Base-by-base conservation (phyloP, 805 yeast genomes). In the Kodamaea lidongshanica region DNA sequence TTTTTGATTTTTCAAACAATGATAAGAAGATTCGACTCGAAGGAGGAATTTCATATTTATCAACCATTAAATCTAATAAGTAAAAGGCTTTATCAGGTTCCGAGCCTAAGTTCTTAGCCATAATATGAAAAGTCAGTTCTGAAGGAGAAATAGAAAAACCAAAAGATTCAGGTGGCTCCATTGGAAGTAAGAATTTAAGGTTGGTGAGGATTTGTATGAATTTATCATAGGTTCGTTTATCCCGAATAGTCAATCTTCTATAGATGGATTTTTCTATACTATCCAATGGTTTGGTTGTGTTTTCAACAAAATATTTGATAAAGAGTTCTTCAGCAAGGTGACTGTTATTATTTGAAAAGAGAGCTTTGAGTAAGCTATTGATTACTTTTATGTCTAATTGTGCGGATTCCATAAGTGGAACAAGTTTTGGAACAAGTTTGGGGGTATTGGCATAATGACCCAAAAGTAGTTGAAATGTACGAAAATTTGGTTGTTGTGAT, bases 11-110 rank as follows among this genome's bases (percentile, higher is more conserved):
- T n/a, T 29, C 30, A 30, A 51, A 49, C 4, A 58, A 28, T 8
- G 25, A 28, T 15, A 40, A 40, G 33, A 52, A 59, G n/a, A 48
- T 39, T 18, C 52, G 45, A 7, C 58, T 53, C n/a, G 62, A 52
- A 7, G 54, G 32, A 1, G 66, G 66, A 7, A 60, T 29, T n/a
- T 38, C 37, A 25, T 41, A 46, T n/a, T 34, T 27, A 5, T 28
- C 24, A 16, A 50, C 52, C 41, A 50, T 45, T 12, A 39, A 30
- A 12, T 35, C 26, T 8, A 56, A 24, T 4, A 53, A 20, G 11
- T 17, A 12, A 16, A 25, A 15, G 3, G 29, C 25, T 7, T 27
- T 23, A 3, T 12, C 5, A 7, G 33, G 23, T 2, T 23, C 23
- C 10, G 14, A 11, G 14, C 29, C 25, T 9, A 35, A 22, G 8